Evolutionary conservation across 352 stramenopile species (phyloP), one percentile per base, ranked within the genome.

Genomic region (Hyaloperonospora arabidopsidis): DNA sequence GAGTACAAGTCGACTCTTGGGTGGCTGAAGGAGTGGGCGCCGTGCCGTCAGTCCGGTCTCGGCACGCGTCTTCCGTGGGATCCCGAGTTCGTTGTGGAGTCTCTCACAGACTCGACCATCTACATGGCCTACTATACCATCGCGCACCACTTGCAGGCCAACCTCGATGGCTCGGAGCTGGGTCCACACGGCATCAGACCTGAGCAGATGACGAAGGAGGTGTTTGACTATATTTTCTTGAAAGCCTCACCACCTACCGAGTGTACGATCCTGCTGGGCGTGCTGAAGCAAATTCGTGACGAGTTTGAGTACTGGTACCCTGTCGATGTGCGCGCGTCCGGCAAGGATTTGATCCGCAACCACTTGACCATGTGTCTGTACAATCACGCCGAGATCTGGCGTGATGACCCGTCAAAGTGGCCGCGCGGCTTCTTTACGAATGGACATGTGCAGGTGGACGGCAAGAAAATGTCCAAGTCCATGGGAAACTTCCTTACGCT

Each of bases 91-190:
- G 95, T 99, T 17, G 98, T 99, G 45, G 97, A 99, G 73, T 98
- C 89, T 41, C 87, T 99, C 29, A 98, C 95, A 23, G 97, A 99
- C 70, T 98, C 90, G 73, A 99, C 97, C 15, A 99, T 99, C 61
- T 99, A 99, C 82, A 99, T 99, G 97, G 95, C 97, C 23, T 99
- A 98, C 75, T 99, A 99, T 72, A 99, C 97, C 10, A 98, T 99
- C 59, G 91, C 96, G 5, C 95, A 99, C 78, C 81, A 98, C 66
- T 74, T 99, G 53, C 97, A 99, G 63, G 64, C 67, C 64, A 98
- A 97, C 78, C 61, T 98, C 23, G 91, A 98, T 63, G 97, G 96
- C 25, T 92, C 88, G 17, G 68, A 85, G 45, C 79, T 86, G 28
- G 93, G 92, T 28, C 94, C 90, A 19, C 74, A 89, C 59, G 79